These are phyloP conservation scores for Claviceps sp. DNA, from an alignment of 2,329 filamentous ascomycete species.

Conservation along the genomic window DNA sequence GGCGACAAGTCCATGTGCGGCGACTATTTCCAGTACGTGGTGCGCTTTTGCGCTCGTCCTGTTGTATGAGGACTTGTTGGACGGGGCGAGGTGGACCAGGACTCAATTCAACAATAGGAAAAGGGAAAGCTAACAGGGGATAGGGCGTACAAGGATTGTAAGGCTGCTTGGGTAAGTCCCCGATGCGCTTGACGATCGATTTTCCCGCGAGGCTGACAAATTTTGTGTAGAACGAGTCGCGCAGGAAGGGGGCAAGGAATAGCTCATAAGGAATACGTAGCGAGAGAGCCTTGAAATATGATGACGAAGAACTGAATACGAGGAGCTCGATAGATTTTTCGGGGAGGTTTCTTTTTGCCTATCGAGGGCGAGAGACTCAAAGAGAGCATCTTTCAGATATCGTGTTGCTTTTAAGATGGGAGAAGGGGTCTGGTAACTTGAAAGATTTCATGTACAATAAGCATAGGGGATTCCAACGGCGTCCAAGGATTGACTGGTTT, in stretches of 20 bases:
- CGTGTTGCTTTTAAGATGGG: too few relatives aligned
- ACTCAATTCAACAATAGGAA: neutral
- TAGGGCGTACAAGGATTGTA: constrained; percentile 88
- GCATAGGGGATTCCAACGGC: neutral
- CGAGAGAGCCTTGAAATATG: neutral
- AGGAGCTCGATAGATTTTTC: neutral
- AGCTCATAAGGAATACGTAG: too few relatives aligned
- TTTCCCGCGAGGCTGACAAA: constrained; percentile 1
- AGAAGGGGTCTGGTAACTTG: neutral
- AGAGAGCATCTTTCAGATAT: neutral
- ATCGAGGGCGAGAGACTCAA: too few relatives aligned
- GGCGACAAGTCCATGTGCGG: constrained; percentile 81
- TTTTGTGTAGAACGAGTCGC: constrained; percentile 9
- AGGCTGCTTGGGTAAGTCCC: constrained; percentile 71
- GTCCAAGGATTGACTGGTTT: too few relatives aligned
- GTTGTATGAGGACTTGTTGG: too few relatives aligned
- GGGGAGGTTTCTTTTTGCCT: too few relatives aligned
- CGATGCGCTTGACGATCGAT: too few relatives aligned
- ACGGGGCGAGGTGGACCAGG: too few relatives aligned
- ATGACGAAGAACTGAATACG: neutral
- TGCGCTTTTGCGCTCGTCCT: neutral
- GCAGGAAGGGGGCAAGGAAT: constrained; percentile 9
- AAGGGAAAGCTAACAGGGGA: constrained; percentile 9
- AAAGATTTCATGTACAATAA: neutral
- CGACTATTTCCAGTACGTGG: constrained; percentile 84